Base-by-base conservation (phyloP, 768 basidiomycete genomes). In the Tubosaeta sp. region DNA sequence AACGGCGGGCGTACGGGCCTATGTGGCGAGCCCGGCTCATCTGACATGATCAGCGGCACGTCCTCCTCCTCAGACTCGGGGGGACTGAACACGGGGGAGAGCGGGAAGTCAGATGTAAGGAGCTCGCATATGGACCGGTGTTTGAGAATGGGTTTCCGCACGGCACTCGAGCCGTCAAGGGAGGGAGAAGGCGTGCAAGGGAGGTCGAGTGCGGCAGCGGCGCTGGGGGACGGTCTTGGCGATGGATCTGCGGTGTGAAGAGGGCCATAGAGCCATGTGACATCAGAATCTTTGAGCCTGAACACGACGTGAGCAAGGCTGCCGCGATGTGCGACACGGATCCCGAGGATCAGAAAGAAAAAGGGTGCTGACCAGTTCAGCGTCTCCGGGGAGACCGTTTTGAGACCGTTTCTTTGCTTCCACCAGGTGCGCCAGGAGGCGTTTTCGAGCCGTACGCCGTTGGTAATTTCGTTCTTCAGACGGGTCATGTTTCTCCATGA, bases 391-490 rank as follows among this genome's bases (percentile, higher is more conserved):
- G 86, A 88, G 67, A 99, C 79, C 0, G 95, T 99, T 75, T 87
- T 91, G 55, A 99, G 81, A 59, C 94, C 90, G 63, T 97, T 97
- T 56, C 95, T 78, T 80, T 97, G 95, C 73, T 98, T 97, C 86
- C 95, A 97, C 95, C 95, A 99, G 1, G 95, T 98, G 38, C 95
- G 76, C 95, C 95, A 99, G 55, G 88, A 91, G 9, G 97, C 97
- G 64, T 99, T 99, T 77, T 99, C 97, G 51, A 99, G 82, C 45
- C 95, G 77, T 44, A 88, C 78, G 43, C 95, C 95, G 67, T 99
- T 98, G 6, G 91, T 84, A 65, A 99, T 97, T 72, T 93, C 95
- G 67, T 95, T 89, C 82, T 98, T 99, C 77, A 94, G 92, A 51
- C 91, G 81, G 43, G 95, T 98, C 93, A 97, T 98, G 67, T 85